Evolutionary conservation across 164 flowering plant species (phyloP).

Genomic region (Umbellularia californica): DNA sequence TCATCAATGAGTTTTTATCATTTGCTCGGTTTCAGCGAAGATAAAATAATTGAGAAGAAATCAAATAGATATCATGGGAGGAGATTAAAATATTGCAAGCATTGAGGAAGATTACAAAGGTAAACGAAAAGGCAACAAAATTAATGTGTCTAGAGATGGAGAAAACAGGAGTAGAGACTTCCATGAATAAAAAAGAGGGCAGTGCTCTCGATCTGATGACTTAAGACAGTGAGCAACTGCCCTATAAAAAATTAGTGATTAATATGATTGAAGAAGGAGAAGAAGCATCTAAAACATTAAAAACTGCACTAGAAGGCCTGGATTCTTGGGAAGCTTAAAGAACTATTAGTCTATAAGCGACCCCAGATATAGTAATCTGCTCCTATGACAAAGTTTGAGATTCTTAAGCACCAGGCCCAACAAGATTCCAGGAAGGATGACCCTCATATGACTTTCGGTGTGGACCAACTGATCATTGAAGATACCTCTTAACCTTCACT

Average conservation of each 20-base stretch:
- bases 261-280: slow-evolving; percentile 11
- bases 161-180: slow-evolving; percentile 53
- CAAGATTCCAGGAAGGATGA: slow-evolving; percentile 28
- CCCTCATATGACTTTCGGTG: slow-evolving; percentile 21
- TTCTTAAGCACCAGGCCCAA: slow-evolving; percentile 31
- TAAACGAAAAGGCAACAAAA: slow-evolving; percentile 31
- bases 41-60: not conserved
- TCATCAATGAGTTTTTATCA: slow-evolving; percentile 20
- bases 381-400: not conserved
- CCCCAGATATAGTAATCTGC: not conserved
- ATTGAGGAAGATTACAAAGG: slow-evolving; percentile 29
- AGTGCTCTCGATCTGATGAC: not conserved
- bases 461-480: slow-evolving; percentile 4
- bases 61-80: slow-evolving; percentile 38
- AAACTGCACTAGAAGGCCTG: slow-evolving; percentile 29
- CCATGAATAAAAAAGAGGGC: slow-evolving; percentile 35
- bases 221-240: not conserved
- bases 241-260: not conserved
- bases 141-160: slow-evolving; percentile 59
- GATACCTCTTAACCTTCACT: slow-evolving; percentile 23
- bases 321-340: slow-evolving; percentile 15
- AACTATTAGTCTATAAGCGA: slow-evolving; percentile 1
- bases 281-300: slow-evolving; percentile 43
- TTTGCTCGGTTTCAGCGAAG: slow-evolving; percentile 27
- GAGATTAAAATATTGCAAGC: slow-evolving; percentile 37